phyloP scores from a whole-genome alignment of 208 protist genomes.

The Wallacemonas collosoma region DNA sequence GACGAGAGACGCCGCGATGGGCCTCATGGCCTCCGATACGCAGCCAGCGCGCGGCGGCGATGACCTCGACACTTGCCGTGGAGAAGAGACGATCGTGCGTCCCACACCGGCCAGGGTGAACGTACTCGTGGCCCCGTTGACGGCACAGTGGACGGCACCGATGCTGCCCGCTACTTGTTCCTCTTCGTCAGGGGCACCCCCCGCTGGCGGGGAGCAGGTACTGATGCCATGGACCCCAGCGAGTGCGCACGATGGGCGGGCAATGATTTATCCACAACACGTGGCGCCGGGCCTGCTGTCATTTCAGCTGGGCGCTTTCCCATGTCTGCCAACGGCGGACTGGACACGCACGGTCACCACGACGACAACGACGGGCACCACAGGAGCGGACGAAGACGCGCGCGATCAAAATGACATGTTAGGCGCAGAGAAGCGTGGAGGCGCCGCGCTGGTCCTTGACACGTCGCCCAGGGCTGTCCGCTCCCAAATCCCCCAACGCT shows the following conservation, averaged over 20 bases:
- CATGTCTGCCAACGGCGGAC: not conserved
- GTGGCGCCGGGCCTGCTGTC: not conserved
- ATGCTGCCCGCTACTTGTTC: not conserved
- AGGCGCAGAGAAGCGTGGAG: not conserved
- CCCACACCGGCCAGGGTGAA: not conserved
- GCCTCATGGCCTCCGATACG: not conserved
- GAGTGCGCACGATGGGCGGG: constrained; percentile 8
- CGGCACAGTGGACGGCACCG: constrained; percentile 14
- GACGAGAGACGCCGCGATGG: not conserved
- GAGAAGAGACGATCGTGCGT: not conserved
- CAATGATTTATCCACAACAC: not conserved
- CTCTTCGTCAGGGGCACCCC: not conserved
- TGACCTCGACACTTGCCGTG: too few relatives aligned
- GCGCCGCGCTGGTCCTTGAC: not conserved
- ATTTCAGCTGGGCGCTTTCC: constrained; percentile 9
- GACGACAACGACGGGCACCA: too few relatives aligned
- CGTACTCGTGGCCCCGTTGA: constrained; percentile 4
- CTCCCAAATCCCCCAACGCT: not conserved
- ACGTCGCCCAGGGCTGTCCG: too few relatives aligned
- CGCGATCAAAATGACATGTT: not conserved
- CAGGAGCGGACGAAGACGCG: not conserved
- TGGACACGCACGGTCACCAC: too few relatives aligned
- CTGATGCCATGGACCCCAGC: constrained; percentile 11
- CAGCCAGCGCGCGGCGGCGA: too few relatives aligned
- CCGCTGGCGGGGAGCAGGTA: not conserved